Base-by-base conservation (phyloP, 1,284 basidiomycete species). In the Pholiota adiposa region DNA sequence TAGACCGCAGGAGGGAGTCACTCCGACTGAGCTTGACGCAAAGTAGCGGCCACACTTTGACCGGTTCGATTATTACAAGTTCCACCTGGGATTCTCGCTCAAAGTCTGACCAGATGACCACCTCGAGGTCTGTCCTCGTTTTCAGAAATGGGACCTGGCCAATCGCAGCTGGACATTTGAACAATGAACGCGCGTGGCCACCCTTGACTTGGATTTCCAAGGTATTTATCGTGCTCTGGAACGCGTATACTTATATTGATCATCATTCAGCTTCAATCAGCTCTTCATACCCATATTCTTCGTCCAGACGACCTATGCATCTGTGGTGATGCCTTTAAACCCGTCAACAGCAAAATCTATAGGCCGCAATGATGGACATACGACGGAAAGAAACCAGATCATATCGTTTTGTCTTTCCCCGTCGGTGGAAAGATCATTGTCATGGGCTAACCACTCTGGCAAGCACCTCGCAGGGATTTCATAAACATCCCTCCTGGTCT, bases 41-140 rank as follows among this genome's bases (percentile, higher is more conserved):
- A 55, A 58, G 40, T 54, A 33, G n/a, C n/a, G n/a, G n/a, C n/a
- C n/a, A n/a, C 49, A 21, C 50, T 41, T 36, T 56, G 4, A 16
- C 56, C 50, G 29, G 23, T 25, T 51, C 50, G n/a, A 9, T 27
- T 52, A 60, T 59, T 56, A 56, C 60, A 62, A 60, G 41, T 61
- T 21, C 40, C 23, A 49, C 56, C 44, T 46, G 44, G 44, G 11
- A 7, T 23, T 46, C 44, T 46, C 41, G 18, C 23, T n/a, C 36
- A 11, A 16, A 38, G 16, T 27, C 23, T 25, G 44, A 46, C 44
- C 44, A 25, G 44, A 46, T 46, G 44, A 27, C 44, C 44, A 7
- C 23, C 44, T 46, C 16, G 44, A 46, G 44, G 44, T 19, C 19
- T 21, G 44, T 2, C 21, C 25, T 25, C 11, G 44, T 27, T 46